These are phyloP conservation scores for Geum urbanum DNA, from an alignment of 306 rosid species.

Conservation along the genomic window DNA sequence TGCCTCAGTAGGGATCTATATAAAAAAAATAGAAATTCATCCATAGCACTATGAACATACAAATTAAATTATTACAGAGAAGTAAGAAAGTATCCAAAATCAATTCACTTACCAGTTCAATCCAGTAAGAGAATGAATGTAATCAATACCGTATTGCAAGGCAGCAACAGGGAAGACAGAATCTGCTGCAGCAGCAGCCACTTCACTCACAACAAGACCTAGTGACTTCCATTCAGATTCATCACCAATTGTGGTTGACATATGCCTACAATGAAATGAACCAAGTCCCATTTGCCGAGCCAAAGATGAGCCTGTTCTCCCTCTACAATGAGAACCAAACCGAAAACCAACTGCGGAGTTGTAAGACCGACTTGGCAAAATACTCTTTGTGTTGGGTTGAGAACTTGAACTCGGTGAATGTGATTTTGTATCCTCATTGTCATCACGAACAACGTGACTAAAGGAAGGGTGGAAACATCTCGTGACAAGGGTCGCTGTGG, in stretches of 20 bases:
- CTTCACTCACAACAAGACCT: slow-evolving; percentile 54
- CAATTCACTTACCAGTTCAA: slow-evolving; percentile 52
- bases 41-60: background rate
- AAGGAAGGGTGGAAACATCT: slow-evolving; percentile 59
- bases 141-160: slow-evolving; percentile 70
- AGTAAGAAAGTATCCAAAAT: slow-evolving; percentile 15
- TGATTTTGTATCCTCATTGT: slow-evolving; percentile 35
- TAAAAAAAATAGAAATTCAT: background rate
- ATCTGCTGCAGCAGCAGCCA: slow-evolving; percentile 88
- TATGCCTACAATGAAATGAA: slow-evolving; percentile 50
- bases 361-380: slow-evolving; percentile 8
- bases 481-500: slow-evolving; percentile 44
- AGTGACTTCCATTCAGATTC: slow-evolving; percentile 63
- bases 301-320: slow-evolving; percentile 29
- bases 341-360: slow-evolving; percentile 46
- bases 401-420: slow-evolving; percentile 32
- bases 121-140: slow-evolving; percentile 66
- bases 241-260: slow-evolving; percentile 56
- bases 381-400: background rate
- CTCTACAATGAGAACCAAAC: slow-evolving; percentile 27
- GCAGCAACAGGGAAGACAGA: slow-evolving; percentile 58
- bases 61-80: background rate
- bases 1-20: background rate
- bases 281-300: slow-evolving; percentile 27
- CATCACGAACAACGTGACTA: slow-evolving; percentile 39